A percentile compares a stretch with the other conserved stretches of the same genome.
These are phyloP conservation scores for Xerophyta viscosa DNA, from an alignment of 106 monocot species.

Conservation along the genomic window DNA sequence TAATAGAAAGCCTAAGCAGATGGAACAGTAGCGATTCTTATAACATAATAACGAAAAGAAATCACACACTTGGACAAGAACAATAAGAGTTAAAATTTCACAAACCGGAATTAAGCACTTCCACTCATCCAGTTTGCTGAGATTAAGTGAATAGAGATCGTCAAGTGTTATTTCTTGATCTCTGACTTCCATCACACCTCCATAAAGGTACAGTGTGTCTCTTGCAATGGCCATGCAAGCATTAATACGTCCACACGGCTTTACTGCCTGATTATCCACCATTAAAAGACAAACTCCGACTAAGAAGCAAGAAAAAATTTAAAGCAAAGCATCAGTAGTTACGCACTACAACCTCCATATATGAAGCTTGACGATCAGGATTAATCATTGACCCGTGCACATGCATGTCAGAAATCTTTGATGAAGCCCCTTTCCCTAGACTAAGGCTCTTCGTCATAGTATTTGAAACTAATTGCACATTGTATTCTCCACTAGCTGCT, in stretches of 20 bases:
- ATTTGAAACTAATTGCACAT: slow-evolving; percentile 33
- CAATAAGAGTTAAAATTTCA: slow-evolving; percentile 3
- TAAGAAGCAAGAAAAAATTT: slow-evolving; percentile 4
- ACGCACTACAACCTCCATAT: slow-evolving; percentile 40
- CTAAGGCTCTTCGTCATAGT: slow-evolving; percentile 37
- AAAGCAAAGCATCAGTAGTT: too few species aligned
- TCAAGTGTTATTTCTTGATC: slow-evolving; percentile 98
- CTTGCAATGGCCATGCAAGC: slow-evolving; percentile 73
- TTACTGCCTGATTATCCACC: slow-evolving; percentile 71
- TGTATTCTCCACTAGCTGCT: slow-evolving; percentile 20
- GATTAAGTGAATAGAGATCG: slow-evolving; percentile 94
- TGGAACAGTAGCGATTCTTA: not conserved
- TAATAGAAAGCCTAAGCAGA: not conserved
- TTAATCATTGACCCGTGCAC: slow-evolving; percentile 15
- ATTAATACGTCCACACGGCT: slow-evolving; percentile 95
- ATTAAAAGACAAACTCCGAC: slow-evolving; percentile 2
- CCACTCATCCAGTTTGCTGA: slow-evolving; percentile 97
- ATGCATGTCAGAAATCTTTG: slow-evolving; percentile 30
- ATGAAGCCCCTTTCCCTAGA: slow-evolving; percentile 19
- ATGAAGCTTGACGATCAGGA: slow-evolving; percentile 23
- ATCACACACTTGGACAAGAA: not conserved
- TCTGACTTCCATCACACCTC: slow-evolving; percentile 93
- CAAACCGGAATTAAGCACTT: slow-evolving; percentile 89
- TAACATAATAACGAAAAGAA: not conserved
- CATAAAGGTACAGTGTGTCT: slow-evolving; percentile 85